Evolutionary conservation across 108 stramenopile species (phyloP), one percentile per base, ranked within the genome.

Genomic region (Skeletonema potamos): DNA sequence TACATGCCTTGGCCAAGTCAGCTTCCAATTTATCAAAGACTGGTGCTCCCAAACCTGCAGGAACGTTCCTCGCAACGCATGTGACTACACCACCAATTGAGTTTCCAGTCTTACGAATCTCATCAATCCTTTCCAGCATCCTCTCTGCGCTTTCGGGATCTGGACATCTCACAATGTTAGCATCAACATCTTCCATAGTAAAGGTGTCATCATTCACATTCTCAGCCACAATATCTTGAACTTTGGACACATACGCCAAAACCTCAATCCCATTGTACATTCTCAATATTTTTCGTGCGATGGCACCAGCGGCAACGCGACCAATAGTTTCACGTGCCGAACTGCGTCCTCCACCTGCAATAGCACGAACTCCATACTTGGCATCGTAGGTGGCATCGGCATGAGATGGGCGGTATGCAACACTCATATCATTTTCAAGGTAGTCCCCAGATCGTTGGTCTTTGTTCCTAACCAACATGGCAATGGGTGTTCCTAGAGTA

Each of bases 21-120:
- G 99, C 99, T 72, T 99, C 99, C 27, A 98, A 85, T 81, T 99
- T 99, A 85, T 99, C 99, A 80, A 99, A 99, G 20, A 97, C 97
- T 2, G 99, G 99, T 20, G 91, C 78, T 27, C 99, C 99, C 8
- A 98, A 72, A 24, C 99, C 98, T 6, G 96, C 89, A 5, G 98
- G 98, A 20, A 99, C 97, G 79, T 96, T 96, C 27, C 93, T 73
- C 24, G 88, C 95, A 4, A 97, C 94, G 71, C 94, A 95, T 0
- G 93, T 96, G 17, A 98, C 97, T 11, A 97, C 96, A n/a, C 99
- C 99, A 6, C 99, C 99, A 73, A 98, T 96, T 26, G 94, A 96
- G 78, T 98, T 97, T 48, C 97, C 96, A 17, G 77, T 43, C 72
- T 94, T 96, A 22, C 97, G 86, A 41, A 98, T 96, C 58, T 94